A percentile compares a stretch with the other conserved stretches of the same genome.
phyloP scores from a whole-genome alignment of 2,329 filamentous ascomycete genomes.

The Ophiostoma perfectum region DNA sequence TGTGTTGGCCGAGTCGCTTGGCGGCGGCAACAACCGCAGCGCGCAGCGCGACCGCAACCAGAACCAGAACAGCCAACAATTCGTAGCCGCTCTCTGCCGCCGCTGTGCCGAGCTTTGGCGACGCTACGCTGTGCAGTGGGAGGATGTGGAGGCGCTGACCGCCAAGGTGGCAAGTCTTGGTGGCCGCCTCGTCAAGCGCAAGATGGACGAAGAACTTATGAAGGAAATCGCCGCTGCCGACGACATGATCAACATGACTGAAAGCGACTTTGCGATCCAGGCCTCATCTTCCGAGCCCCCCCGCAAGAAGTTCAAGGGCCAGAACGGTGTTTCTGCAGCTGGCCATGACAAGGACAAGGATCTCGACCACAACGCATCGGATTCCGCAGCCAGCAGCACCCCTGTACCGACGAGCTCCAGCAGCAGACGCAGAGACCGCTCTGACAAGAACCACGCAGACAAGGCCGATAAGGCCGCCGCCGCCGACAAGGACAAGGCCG shows the following conservation, averaged over 20 bases:
- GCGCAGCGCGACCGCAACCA: slow-evolving; percentile 71
- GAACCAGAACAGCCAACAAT: slow-evolving; percentile 39
- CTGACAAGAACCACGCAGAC: slow-evolving; percentile 6
- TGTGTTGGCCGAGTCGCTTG: slow-evolving; percentile 50
- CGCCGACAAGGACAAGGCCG: slow-evolving; percentile 15
- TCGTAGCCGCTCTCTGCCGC: slow-evolving; percentile 77
- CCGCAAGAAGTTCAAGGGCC: slow-evolving; percentile 59
- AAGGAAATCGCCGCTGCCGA: slow-evolving; percentile 64
- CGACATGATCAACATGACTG: slow-evolving; percentile 49
- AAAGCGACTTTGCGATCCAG: slow-evolving; percentile 27
- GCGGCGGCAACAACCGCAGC: slow-evolving; percentile 55
- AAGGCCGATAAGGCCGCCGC: slow-evolving; percentile 56
- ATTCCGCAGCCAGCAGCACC: slow-evolving; percentile 52
- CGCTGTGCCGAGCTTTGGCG: slow-evolving; percentile 92
- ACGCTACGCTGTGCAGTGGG: slow-evolving; percentile 92
- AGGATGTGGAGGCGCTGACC: slow-evolving; percentile 83
- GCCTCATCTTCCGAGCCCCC: slow-evolving; percentile 45
- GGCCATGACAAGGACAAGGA: slow-evolving; percentile 34
- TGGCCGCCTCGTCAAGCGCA: slow-evolving; percentile 77
- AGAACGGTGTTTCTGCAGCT: slow-evolving; percentile 11
- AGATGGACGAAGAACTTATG: slow-evolving; percentile 84
- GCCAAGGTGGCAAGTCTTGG: slow-evolving; percentile 79
- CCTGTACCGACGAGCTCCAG: slow-evolving; percentile 38
- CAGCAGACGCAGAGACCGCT: slow-evolving; percentile 34
- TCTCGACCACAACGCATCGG: slow-evolving; percentile 33